Conservation (phyloP, 2,329 filamentous ascomycete species). For the Aspergillus tamarii region DNA sequence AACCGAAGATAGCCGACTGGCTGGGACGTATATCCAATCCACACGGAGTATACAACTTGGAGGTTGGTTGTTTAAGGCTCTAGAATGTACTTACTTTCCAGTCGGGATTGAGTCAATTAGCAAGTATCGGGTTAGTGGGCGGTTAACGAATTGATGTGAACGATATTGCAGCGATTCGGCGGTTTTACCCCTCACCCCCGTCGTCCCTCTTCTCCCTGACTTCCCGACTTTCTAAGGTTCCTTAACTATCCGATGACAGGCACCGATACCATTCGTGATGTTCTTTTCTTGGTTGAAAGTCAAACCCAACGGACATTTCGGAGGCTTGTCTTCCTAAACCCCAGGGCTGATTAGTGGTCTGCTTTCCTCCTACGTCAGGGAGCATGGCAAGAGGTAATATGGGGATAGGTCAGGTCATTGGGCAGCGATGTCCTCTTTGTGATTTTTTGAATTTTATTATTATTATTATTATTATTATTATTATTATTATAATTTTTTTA, state of each 20-base stretch:
- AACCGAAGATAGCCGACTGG: constrained; percentile 2
- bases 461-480: not conserved
- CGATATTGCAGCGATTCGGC: not conserved
- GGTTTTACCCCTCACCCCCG: not conserved
- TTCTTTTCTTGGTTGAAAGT: not conserved
- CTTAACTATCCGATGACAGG: not conserved
- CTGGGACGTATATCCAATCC: not conserved
- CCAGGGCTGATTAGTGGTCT: not conserved
- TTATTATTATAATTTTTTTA: not conserved
- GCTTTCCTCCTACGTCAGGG: not conserved
- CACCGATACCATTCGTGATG: not conserved
- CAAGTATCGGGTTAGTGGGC: not conserved
- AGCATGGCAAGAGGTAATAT: not conserved
- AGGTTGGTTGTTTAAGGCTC: not conserved
- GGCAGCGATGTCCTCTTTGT: not conserved
- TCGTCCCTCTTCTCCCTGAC: not conserved
- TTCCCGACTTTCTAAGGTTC: not conserved
- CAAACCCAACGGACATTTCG: not conserved
- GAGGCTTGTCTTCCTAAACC: not conserved
- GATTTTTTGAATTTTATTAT: too few relatives aligned
- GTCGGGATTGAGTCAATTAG: not conserved
- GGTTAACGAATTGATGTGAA: not conserved
- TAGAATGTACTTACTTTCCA: not conserved
- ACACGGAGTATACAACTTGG: not conserved
- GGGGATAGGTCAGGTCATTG: not conserved